Conservation (phyloP, 2,329 filamentous ascomycete species). For the Venturia pyrina region DNA sequence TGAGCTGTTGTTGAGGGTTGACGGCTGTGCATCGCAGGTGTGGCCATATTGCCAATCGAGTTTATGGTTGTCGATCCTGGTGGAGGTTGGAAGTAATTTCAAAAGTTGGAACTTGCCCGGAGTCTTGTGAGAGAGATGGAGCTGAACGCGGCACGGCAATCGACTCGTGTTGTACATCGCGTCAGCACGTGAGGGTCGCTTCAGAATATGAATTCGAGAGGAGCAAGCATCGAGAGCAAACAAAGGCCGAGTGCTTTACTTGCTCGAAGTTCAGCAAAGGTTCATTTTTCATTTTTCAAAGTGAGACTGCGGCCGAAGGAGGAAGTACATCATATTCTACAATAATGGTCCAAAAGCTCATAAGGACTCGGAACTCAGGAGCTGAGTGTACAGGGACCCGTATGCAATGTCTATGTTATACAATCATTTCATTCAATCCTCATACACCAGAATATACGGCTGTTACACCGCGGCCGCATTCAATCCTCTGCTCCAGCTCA, state of each 20-base stretch:
- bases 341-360: not conserved
- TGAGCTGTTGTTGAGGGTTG: not conserved
- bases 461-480: constrained; percentile 74
- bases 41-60: not conserved
- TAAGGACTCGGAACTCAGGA: not conserved
- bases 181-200: not conserved
- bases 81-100: too few species aligned
- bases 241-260: not conserved
- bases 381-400: not conserved
- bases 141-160: not conserved
- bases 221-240: not conserved
- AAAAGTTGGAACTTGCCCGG: too few species aligned
- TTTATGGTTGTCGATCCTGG: too few species aligned
- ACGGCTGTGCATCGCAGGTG: not conserved
- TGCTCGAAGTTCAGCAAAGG: not conserved
- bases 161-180: not conserved
- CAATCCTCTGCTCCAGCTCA: constrained; percentile 74
- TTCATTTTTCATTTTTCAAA: not conserved
- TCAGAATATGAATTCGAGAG: not conserved
- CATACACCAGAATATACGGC: constrained; percentile 60
- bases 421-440: not conserved
- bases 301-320: not conserved
- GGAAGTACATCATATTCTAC: not conserved
- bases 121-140: not conserved
- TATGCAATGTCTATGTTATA: not conserved